phyloP scores from a whole-genome alignment of 805 yeast genomes.

The Candida michaelii region DNA sequence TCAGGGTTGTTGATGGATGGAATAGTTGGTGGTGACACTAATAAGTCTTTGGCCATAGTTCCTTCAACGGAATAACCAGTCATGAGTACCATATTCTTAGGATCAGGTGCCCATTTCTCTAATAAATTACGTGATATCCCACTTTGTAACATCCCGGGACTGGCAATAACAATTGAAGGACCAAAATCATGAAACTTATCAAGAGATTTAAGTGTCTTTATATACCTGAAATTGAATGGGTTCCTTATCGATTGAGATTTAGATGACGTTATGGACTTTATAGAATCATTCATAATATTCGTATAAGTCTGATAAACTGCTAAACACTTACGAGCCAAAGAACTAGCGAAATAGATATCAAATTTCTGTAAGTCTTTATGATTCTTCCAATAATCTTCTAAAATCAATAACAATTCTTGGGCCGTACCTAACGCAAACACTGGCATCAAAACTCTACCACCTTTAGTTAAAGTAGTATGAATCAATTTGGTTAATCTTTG shows the following conservation, averaged over 20 bases:
- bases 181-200: constrained; percentile 91
- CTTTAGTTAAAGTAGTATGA: constrained; percentile 79
- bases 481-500: constrained; percentile 74
- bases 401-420: constrained; percentile 83
- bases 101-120: constrained; percentile 97
- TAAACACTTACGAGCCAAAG: constrained; percentile 92
- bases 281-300: constrained; percentile 94
- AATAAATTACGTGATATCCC: constrained; percentile 90
- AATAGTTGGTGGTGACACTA: constrained; percentile 88
- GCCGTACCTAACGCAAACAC: constrained; percentile 97
- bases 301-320: constrained; percentile 96
- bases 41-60: constrained; percentile 88
- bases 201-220: constrained; percentile 73
- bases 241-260: constrained; percentile 42
- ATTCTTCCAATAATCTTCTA: constrained; percentile 92
- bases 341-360: constrained; percentile 88
- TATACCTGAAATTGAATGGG: constrained; percentile 87
- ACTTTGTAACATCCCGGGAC: constrained; percentile 98
- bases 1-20: constrained; percentile 84
- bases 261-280: constrained; percentile 58
- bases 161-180: constrained; percentile 93
- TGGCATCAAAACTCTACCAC: constrained; percentile 90
- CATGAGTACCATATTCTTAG: constrained; percentile 79
- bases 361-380: constrained; percentile 80
- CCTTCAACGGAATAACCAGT: constrained; percentile 99